Evolutionary conservation across 257 asterid genomes (phyloP).

Genomic region (Solanum neorickii): DNA sequence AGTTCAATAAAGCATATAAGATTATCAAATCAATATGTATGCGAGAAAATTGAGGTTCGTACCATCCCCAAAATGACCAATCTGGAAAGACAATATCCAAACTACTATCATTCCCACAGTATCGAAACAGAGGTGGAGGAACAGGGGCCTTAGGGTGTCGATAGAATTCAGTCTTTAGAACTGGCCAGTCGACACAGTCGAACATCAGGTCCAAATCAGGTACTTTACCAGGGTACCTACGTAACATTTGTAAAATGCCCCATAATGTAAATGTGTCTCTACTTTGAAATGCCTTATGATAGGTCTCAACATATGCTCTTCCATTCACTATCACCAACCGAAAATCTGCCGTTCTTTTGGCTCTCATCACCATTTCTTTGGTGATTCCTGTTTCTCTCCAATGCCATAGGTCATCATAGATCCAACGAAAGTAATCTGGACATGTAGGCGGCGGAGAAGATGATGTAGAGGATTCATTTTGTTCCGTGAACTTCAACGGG

Average conservation of each 20-base stretch:
- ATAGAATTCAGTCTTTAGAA: constrained; percentile 1
- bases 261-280: constrained; percentile 25
- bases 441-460: background rate
- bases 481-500: constrained; percentile 12
- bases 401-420: constrained; percentile 28
- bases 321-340: constrained; percentile 24
- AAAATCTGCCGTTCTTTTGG: constrained; percentile 18
- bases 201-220: constrained; percentile 40
- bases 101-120: constrained; percentile 18
- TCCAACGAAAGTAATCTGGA: constrained; percentile 37
- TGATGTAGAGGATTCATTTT: background rate
- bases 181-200: constrained; percentile 31
- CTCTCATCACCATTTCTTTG: constrained; percentile 17
- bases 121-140: constrained; percentile 32
- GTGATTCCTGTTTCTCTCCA: constrained; percentile 39
- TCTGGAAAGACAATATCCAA: constrained; percentile 43
- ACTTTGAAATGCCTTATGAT: constrained; percentile 16
- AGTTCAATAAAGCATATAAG: background rate
- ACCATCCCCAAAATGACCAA: constrained; percentile 53
- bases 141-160: background rate
- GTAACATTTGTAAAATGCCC: constrained; percentile 32
- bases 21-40: background rate
- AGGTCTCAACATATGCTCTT: constrained; percentile 16
- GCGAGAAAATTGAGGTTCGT: background rate
- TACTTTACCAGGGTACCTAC: constrained; percentile 26